Base-by-base conservation (phyloP, 805 yeast genomes). In the Ogataea siamensis region DNA sequence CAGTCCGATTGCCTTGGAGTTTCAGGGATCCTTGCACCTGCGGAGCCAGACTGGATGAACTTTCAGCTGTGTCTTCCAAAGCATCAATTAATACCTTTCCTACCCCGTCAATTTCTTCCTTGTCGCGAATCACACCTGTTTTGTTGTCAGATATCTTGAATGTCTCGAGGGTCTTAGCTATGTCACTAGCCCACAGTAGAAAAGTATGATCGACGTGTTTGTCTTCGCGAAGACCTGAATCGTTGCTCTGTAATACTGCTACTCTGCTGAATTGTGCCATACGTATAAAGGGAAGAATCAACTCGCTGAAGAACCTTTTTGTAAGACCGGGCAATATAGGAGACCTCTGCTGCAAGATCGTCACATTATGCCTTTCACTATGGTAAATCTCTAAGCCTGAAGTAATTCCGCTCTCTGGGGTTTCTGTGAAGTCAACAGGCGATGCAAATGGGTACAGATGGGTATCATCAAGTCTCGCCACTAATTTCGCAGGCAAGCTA, bases 371-470 rank as follows among this genome's bases (percentile, higher is more conserved):
- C 2, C 46, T 39, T 1, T 60, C 56, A 45, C 70, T 67, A 46
- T 63, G 61, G 57, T 76, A 84, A 2, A 87, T 70, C 51, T 89
- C 96, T 19, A 85, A 55, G 0, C 83, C 76, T 1, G 84, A 75
- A 2, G 51, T 34, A 1, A 54, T 43, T 12, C 51, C 54, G 6
- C 28, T 12, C 0, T 83, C 52, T 4, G 38, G 38, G 18, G 41
- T 23, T 16, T 34, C 47, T 14, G 22, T 54, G 40, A 65, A 66
- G 54, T 87, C 96, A 9, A 73, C 63, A 1, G 96, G 94, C 0
- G 95, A 83, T 0, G 81, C 80, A 63, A 91, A 87, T 3, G 98
- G 96, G 54, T 83, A 85, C 7, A 88, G 60, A 46, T 67, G 74
- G 3, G 65, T 58, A 35, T 79, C 80, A 50, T 83, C 83, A 19